phyloP scores from a whole-genome alignment of 1,284 basidiomycete genomes.

The Quambalaria eucalypti region DNA sequence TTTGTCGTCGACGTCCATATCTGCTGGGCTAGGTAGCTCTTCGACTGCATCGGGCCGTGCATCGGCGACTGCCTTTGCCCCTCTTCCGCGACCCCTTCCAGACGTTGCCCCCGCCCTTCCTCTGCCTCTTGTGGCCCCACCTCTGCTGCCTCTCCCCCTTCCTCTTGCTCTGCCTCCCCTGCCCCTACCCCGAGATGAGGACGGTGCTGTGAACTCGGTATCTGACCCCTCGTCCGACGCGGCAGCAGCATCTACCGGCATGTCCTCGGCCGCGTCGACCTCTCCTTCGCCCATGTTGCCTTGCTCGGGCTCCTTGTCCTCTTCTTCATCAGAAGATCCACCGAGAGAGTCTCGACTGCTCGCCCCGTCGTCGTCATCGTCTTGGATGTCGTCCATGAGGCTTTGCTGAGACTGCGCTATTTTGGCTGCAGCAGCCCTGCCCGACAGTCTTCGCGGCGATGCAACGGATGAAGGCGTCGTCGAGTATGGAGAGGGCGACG shows the following conservation, averaged over 20 bases:
- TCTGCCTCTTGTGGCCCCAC: no score
- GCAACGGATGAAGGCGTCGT: background rate
- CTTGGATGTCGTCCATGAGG: constrained; percentile 1
- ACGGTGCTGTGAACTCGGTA: no score
- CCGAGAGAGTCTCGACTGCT: no score
- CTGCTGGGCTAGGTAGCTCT: background rate
- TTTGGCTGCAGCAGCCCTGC: background rate
- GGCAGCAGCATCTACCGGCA: background rate
- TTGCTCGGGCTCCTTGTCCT: no score
- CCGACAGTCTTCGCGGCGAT: background rate
- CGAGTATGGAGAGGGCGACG: background rate
- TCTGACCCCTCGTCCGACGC: background rate
- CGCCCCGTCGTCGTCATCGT: background rate
- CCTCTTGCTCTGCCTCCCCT: no score
- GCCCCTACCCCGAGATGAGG: no score
- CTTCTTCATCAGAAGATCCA: no score
- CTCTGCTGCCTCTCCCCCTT: no score
- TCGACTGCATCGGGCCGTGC: background rate
- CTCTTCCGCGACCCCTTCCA: constrained; percentile 7
- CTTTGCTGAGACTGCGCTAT: background rate
- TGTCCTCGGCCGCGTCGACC: background rate
- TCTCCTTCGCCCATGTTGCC: background rate
- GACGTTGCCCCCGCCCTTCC: constrained; percentile 3
- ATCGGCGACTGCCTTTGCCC: background rate
- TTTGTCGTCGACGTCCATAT: background rate